Percentiles rank a stretch among this genome's conserved stretches.
These are phyloP conservation scores for Aquilaria sinensis DNA, from an alignment of 345 rosid genomes.

Conservation along the genomic window DNA sequence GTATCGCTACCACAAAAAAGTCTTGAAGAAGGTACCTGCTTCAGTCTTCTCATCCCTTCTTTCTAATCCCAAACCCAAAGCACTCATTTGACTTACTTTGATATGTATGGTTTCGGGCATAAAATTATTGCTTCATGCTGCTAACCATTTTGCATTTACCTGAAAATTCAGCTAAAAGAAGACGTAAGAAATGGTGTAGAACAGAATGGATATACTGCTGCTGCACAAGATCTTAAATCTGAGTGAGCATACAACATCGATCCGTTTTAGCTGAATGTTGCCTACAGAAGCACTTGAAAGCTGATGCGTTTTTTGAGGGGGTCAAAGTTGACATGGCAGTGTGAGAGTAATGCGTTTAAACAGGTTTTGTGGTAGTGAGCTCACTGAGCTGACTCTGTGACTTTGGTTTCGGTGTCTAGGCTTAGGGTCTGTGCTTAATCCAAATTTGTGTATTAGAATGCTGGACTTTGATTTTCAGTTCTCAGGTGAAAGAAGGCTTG, in stretches of 20 bases:
- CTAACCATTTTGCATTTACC: conserved; percentile 5
- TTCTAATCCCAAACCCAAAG: background rate
- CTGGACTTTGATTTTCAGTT: no score
- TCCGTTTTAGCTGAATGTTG: no score
- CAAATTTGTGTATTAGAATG: no score
- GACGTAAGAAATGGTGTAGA: conserved; percentile 13
- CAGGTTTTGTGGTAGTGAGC: no score
- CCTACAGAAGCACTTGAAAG: no score
- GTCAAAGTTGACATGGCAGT: no score
- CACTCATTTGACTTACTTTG: background rate
- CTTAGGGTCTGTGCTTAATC: no score
- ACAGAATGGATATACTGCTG: conserved; percentile 23
- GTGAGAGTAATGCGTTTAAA: no score
- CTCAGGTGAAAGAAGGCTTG: no score
- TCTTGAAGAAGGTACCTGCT: conserved; percentile 50
- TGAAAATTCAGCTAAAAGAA: conserved; percentile 37
- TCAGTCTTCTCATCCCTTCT: background rate
- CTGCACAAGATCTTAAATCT: conserved; percentile 20
- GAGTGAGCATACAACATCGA: conserved; percentile 9
- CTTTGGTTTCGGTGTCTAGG: no score
- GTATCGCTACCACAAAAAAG: conserved; percentile 83
- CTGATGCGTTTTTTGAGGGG: no score
- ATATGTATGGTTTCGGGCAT: background rate
- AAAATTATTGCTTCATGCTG: background rate
- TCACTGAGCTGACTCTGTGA: no score